Base-by-base conservation (phyloP, 441 rosid genomes). In the Euphorbia schlechtendalii region DNA sequence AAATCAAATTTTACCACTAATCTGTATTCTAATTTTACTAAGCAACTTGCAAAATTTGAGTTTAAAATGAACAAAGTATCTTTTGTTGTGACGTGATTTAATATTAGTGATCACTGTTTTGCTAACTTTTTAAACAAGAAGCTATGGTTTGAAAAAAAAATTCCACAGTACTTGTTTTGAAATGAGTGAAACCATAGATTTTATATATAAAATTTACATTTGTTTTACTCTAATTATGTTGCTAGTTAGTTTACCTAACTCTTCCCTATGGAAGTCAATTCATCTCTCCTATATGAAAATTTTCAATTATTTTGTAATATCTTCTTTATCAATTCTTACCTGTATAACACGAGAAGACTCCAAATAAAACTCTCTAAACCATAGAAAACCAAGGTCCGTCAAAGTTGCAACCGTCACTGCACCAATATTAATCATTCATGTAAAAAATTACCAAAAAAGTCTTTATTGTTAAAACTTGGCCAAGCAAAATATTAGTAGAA, bases 261-360 rank as follows among this genome's bases (percentile, higher is more conserved):
- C 22, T 49, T 49, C 54, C 54, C 54, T 49, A 49, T n/a, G 1
- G 25, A 9, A 52, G 15, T 11, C 12, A 22, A 4, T 52, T 20
- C 15, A 52, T 20, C 22, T 52, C 27, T 52, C 27, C 28, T 52
- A 52, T 22, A 52, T 8, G 56, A 61, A 67, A 56, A n/a, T n/a
- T 51, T 36, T 21, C 34, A 59, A 21, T 36, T 21, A 28, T 36
- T 17, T 34, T 25, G 22, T 21, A 65, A 32, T 9, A 48, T 69
- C 25, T 58, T 30, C 40, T 25, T 53, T 40, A 66, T 59, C 49
- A 40, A 14, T 76, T 52, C 55, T 61, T 81, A 95, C 99, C 97
- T 95, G 99, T 77, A 95, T 95, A 70, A 92, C 99, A 70, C 95
- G 99, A 70, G 99, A 92, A 72, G 99, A 95, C 83, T 95, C 98